Base-by-base conservation (phyloP, 192 early-diverging fungal genomes). In the Coemansia javaensis region DNA sequence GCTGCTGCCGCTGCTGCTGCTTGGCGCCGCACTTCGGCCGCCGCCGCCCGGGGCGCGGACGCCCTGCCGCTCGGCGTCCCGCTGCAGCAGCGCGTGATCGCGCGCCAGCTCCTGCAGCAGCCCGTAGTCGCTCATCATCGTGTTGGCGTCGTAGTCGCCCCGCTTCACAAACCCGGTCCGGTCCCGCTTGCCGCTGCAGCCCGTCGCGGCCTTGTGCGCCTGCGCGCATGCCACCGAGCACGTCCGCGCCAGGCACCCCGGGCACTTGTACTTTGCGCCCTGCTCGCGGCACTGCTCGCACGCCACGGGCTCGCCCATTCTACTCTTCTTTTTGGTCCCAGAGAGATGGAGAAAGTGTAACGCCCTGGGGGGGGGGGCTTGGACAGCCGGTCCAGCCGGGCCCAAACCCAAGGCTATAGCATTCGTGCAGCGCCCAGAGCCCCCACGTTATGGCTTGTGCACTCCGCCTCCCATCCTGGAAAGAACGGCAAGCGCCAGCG, bases 111-210 rank as follows among this genome's bases (percentile, higher is more conserved):
- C 86, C 50, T 86, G 82, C 44, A 89, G 47, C 53, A 83, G 82
- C 5, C 64, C 67, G 64, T 86, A 86, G 50, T 89, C 86, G 60
- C 81, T 88, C 69, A 85, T 79, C 74, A 88, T 79, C 41, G 80
- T 79, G 15, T 71, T 67, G 25, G 81, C 74, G 44, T 59, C 78
- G 51, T 83, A 89, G 41, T 82, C 60, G 34, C 66, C 73, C 6
- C 78, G 49, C 23, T 75, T 66, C 2, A 89, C 75, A 50, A 78
- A 89, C 25, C 78, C 75, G 0, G 81, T 80, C 44, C 70, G 81
- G 44, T 79, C 78, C 21, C 86, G 72, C 39, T 77, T 59, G 16
- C 86, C 86, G 5, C 77, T 79, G 43, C 86, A 89, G 0, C 54
- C 63, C 0, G 71, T 79, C 18, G 75, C 45, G 10, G 44, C 35